Conservation (phyloP, 164 flowering plant genomes). For the Pachysandra terminalis region DNA sequence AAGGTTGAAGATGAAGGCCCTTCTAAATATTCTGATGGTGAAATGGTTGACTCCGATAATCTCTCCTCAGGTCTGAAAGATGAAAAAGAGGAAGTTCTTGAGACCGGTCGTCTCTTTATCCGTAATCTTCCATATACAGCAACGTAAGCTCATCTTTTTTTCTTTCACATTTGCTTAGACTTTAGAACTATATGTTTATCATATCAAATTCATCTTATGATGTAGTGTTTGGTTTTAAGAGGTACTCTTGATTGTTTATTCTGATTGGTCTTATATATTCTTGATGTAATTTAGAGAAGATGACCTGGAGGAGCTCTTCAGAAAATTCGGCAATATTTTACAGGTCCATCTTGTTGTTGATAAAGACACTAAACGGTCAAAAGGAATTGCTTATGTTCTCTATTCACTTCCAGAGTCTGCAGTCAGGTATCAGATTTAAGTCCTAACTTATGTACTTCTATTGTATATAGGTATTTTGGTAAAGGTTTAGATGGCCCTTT, state of each 20-base stretch:
- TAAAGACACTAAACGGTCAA: constrained; percentile 80
- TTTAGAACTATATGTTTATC: not conserved
- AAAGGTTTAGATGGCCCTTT: not conserved
- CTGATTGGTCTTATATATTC: constrained; percentile 8
- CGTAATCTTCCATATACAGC: constrained; percentile 92
- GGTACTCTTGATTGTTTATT: not conserved
- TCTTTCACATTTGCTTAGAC: not conserved
- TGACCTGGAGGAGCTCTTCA: constrained; percentile 71
- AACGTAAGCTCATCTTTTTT: constrained; percentile 41
- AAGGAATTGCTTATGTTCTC: constrained; percentile 76
- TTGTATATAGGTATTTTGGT: not conserved
- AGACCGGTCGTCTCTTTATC: constrained; percentile 78
- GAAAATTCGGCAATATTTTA: constrained; percentile 59
- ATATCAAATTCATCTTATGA: not conserved
- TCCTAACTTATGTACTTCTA: not conserved
- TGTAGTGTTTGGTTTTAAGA: not conserved
- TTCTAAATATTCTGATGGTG: constrained; percentile 25
- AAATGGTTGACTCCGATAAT: constrained; percentile 18
- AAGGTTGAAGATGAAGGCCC: constrained; percentile 23
- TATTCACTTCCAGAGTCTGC: constrained; percentile 77
- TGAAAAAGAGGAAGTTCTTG: constrained; percentile 36
- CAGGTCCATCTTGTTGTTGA: constrained; percentile 85
- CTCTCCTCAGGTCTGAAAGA: constrained; percentile 22
- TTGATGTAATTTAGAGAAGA: constrained; percentile 63
- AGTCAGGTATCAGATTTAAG: constrained; percentile 42